These are phyloP conservation scores for Tuber brumale DNA, from an alignment of 495 filamentous ascomycete species.

Conservation along the genomic window DNA sequence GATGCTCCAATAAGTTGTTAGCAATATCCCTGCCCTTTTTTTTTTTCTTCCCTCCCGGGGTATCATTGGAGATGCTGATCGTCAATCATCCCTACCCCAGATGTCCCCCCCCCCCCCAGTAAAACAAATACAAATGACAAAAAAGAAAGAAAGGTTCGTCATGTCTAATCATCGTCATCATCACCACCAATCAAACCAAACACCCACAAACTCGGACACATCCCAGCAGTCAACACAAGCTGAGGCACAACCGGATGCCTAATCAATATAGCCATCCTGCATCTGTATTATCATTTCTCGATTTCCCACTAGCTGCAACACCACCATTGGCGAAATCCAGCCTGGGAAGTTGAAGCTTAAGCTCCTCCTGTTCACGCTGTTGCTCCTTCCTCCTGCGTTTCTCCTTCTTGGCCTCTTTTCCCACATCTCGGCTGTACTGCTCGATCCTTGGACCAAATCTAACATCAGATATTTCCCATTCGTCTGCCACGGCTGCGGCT, in stretches of 20 bases:
- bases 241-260: neutral
- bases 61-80: neutral
- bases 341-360: slow-evolving; percentile 28
- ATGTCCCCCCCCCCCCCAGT: neutral
- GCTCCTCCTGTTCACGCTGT: slow-evolving; percentile 28
- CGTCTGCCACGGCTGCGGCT: slow-evolving; percentile 74
- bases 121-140: neutral
- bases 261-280: slow-evolving; percentile 32
- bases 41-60: neutral
- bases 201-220: neutral
- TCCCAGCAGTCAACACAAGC: neutral
- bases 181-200: neutral
- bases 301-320: slow-evolving; percentile 13
- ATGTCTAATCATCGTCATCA: neutral
- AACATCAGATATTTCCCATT: slow-evolving; percentile 56
- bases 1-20: neutral
- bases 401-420: slow-evolving; percentile 31
- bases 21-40: neutral
- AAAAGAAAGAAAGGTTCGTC: neutral
- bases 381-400: slow-evolving; percentile 32
- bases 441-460: slow-evolving; percentile 38
- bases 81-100: neutral
- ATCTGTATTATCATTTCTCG: slow-evolving; percentile 1
- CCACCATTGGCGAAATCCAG: slow-evolving; percentile 28
- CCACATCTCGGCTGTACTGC: slow-evolving; percentile 17